Conservation (phyloP, 176 grass and related monocot genomes). For the Musa beccarii region DNA sequence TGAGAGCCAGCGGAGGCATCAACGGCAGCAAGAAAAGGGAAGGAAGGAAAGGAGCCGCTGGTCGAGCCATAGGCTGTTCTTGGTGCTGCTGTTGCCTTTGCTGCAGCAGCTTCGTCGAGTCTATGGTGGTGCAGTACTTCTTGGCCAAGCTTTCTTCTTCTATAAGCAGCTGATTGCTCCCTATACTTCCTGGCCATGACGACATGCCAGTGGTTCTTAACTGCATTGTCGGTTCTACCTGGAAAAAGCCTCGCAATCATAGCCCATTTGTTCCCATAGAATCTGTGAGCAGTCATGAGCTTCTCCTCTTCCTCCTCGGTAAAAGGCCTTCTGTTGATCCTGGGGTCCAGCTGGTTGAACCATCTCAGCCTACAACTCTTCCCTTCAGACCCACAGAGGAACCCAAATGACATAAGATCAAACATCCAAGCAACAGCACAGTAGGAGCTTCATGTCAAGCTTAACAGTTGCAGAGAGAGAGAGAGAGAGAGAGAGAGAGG, state of each 20-base stretch:
- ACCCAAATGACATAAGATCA: too few relatives aligned
- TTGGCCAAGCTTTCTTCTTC: not conserved
- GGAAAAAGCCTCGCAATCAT: constrained; percentile 16
- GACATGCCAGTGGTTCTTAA: constrained; percentile 16
- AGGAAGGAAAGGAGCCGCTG: not conserved
- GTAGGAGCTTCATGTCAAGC: not conserved
- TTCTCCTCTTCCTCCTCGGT: constrained; percentile 11
- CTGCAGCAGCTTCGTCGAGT: not conserved
- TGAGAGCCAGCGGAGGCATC: not conserved
- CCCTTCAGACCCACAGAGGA: not conserved
- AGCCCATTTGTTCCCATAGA: constrained; percentile 15
- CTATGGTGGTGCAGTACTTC: not conserved
- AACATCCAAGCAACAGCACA: not conserved
- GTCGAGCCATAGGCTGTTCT: not conserved
- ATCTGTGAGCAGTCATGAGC: constrained; percentile 10
- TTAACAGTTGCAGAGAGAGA: not conserved
- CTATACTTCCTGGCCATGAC: constrained; percentile 19
- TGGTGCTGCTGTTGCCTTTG: not conserved
- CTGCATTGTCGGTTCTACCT: constrained; percentile 11
- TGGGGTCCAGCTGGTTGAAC: constrained; percentile 17
- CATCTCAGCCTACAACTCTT: constrained; percentile 19
- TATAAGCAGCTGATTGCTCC: constrained; percentile 5
- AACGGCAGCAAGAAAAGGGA: not conserved
- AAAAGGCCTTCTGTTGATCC: constrained; percentile 15
- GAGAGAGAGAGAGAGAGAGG: not conserved